Conservation (phyloP, 805 yeast species). For the Grigorovia transvaalensis region DNA sequence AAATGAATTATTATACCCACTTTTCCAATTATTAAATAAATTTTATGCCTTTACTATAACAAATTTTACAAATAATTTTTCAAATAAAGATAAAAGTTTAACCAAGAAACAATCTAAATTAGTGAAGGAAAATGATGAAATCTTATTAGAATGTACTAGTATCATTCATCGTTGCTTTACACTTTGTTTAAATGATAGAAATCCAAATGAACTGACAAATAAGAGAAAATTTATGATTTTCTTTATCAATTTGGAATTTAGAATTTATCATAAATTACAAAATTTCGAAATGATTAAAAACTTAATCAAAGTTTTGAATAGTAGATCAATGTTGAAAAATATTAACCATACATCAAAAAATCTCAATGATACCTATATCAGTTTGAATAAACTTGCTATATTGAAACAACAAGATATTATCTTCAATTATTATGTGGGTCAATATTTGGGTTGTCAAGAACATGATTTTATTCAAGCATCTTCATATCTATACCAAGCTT, state of each 20-base stretch:
- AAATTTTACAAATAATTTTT: constrained; percentile 4
- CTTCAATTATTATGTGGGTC: constrained; percentile 60
- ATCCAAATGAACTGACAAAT: constrained; percentile 37
- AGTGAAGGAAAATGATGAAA: background rate
- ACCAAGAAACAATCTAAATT: background rate
- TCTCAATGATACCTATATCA: background rate
- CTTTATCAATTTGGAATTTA: constrained; percentile 60
- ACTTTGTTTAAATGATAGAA: constrained; percentile 68
- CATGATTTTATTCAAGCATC: constrained; percentile 46
- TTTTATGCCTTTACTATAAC: constrained; percentile 10
- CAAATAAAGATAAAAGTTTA: background rate
- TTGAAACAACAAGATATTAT: constrained; percentile 40
- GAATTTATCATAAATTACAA: constrained; percentile 53
- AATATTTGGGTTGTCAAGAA: constrained; percentile 49
- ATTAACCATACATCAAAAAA: background rate
- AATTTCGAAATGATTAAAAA: constrained; percentile 67
- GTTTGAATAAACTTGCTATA: no score
- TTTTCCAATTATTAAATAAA: constrained; percentile 16
- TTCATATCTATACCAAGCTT: constrained; percentile 42
- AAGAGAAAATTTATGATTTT: constrained; percentile 59
- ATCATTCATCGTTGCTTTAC: constrained; percentile 66
- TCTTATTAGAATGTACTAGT: constrained; percentile 41
- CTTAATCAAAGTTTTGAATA: constrained; percentile 51
- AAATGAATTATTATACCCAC: background rate
- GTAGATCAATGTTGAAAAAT: background rate